Base-by-base conservation (phyloP, 139 green algal genomes). In the Chlorella sorokiniana region DNA sequence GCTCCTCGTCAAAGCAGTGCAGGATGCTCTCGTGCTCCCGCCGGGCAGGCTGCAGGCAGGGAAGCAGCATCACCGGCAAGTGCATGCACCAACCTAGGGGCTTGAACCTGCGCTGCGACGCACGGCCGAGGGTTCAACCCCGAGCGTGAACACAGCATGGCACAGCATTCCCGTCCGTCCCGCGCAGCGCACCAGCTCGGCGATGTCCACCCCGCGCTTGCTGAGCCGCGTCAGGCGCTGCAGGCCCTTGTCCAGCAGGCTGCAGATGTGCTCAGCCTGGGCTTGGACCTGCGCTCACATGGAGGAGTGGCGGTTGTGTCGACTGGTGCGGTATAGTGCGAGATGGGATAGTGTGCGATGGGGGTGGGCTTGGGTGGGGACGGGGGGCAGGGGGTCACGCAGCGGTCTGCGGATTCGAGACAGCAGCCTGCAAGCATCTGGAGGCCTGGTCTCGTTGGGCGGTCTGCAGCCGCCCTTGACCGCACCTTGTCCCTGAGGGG, bases 161-260 rank as follows among this genome's bases (percentile, higher is more conserved):
- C n/a, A n/a, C n/a, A n/a, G n/a, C n/a, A n/a, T n/a, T n/a, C n/a
- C n/a, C n/a, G n/a, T n/a, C n/a, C n/a, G n/a, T n/a, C n/a, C n/a
- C n/a, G n/a, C n/a, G n/a, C 31, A 10, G 37, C 78, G 59, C 77
- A 82, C 77, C 45, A 37, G 22, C 33, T 62, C 65, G 9, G 67
- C 48, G 23, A 78, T 61, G 79, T 84, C 79, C 6, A 72, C 40
- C 16, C 67, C 80, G 27, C 59, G 52, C 80, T 84, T 86, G 68
- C 73, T 79, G 25, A 74, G 20, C 20, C 68, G 56, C 29, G 82
- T 83, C 20, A 86, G 41, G 31, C 62, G 56, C 27, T 31, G 14
- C 41, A 82, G 82, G 3, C 76, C 82, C 54, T 65, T 65, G 73
- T 83, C 68, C 72, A 83, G 68, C 76, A 83, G 62, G 25, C 38